Conservation (phyloP, 805 yeast species). For the Yamadazyma olivae region DNA sequence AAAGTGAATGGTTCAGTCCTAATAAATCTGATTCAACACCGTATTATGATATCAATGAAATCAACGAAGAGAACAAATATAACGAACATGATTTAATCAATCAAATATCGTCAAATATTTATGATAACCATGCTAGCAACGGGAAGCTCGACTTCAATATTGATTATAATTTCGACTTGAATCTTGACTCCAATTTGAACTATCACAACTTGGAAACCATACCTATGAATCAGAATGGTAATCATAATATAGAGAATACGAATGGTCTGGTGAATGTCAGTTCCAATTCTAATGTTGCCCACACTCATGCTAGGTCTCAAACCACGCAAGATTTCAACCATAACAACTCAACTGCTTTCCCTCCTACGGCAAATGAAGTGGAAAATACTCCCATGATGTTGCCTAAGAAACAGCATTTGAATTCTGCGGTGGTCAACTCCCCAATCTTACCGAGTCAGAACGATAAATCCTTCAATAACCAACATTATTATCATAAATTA, state of each 20-base stretch:
- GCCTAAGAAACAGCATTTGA: constrained; percentile 9
- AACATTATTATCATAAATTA: constrained; percentile 35
- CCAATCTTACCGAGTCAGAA: constrained; percentile 43
- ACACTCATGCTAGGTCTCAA: background rate
- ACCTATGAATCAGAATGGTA: background rate
- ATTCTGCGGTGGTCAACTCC: constrained; percentile 18
- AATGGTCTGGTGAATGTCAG: too few relatives aligned
- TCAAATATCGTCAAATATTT: constrained; percentile 27
- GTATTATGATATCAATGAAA: constrained; percentile 15
- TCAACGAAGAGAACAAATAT: constrained; percentile 13
- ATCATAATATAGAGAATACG: too few relatives aligned
- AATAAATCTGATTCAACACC: constrained; percentile 12
- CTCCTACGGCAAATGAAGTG: constrained; percentile 10
- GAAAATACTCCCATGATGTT: constrained; percentile 10
- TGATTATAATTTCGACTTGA: constrained; percentile 10
- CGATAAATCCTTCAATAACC: constrained; percentile 38
- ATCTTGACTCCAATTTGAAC: constrained; percentile 3
- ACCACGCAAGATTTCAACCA: background rate
- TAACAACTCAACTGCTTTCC: constrained; percentile 10
- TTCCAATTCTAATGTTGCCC: too few relatives aligned
- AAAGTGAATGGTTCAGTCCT: constrained; percentile 15
- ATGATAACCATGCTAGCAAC: constrained; percentile 14
- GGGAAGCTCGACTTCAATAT: constrained; percentile 7
- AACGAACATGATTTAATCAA: constrained; percentile 22
- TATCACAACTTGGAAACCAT: background rate